Evolutionary conservation across 345 rosid species (phyloP).

Genomic region (Streptanthus diversifolius): DNA sequence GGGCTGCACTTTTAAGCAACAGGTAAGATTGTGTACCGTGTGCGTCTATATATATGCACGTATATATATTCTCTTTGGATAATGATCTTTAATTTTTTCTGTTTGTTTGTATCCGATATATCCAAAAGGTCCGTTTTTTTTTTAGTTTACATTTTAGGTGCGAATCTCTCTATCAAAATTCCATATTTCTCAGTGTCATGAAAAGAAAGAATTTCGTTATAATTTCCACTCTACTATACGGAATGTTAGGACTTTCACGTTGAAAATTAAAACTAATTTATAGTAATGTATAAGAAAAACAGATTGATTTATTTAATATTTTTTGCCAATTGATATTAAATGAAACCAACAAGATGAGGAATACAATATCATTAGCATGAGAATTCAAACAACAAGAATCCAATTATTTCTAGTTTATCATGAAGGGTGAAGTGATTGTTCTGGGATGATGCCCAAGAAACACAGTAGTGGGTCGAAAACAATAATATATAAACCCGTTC

Average conservation of each 20-base stretch:
- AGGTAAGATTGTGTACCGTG: conserved; percentile 7
- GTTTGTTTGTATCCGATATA: neutral
- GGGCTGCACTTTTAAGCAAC: conserved; percentile 22
- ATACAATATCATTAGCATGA: neutral
- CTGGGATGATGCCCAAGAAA: neutral
- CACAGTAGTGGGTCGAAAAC: neutral
- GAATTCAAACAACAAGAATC: neutral
- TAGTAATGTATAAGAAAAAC: neutral
- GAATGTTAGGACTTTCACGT: neutral
- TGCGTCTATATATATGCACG: neutral
- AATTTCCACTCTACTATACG: neutral
- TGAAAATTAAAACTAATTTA: neutral
- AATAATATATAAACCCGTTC: neutral
- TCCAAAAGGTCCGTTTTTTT: neutral
- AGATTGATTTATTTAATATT: neutral
- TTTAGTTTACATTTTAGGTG: neutral
- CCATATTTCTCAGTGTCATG: too few species aligned
- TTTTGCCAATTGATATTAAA: neutral
- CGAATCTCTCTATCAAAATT: too few species aligned
- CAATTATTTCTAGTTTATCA: neutral
- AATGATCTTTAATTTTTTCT: neutral
- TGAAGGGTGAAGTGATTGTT: neutral
- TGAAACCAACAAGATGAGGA: neutral
- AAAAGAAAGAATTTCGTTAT: neutral
- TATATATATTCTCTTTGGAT: conserved; percentile 12